Base-by-base conservation (phyloP, 1,139 yeast genomes). In the Meyerozyma carpophila region DNA sequence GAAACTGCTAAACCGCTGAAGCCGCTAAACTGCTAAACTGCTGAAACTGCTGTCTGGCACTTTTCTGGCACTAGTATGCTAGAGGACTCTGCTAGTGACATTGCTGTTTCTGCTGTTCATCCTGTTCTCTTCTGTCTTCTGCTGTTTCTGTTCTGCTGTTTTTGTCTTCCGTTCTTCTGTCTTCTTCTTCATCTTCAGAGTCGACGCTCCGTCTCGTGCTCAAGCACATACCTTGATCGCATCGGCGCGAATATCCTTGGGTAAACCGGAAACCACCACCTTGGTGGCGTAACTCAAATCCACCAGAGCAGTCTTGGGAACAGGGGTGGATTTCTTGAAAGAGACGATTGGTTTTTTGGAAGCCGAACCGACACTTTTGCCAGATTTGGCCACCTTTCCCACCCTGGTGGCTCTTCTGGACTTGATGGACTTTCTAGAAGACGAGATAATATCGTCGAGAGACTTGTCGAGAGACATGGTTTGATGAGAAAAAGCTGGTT, bases 361-460 rank as follows among this genome's bases (percentile, higher is more conserved):
- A 40, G 59, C 41, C 42, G 61, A 24, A 32, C 52, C 53, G 42
- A 65, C 62, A 48, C 60, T 60, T 54, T 66, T 62, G 39, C 68
- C 67, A 43, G 59, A 69, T 51, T 60, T 63, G 72, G 69, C 56
- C 52, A 53, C 51, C 49, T 66, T 67, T 37, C 49, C 50, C 13
- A 39, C 41, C 39, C 47, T 46, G 36, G 50, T 45, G 38, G 40
- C 32, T 27, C 40, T 27, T 21, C 45, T 48, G 41, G 44, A 45
- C 48, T 49, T 52, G 51, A 56, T 56, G 49, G 60, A 52, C 48
- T 51, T 56, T 67, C 68, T 59, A 76, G 79, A 65, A 68, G 88
- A 70, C 50, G 95, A 78, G 64, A 93, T 88, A 64, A 93, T 93
- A 59, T 91, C 98, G 73, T 93, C 98, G 62, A 93, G 82, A 44